Evolutionary conservation across 129 eudicot genomes (phyloP).

Genomic region (Chrysanthemum makinoi): DNA sequence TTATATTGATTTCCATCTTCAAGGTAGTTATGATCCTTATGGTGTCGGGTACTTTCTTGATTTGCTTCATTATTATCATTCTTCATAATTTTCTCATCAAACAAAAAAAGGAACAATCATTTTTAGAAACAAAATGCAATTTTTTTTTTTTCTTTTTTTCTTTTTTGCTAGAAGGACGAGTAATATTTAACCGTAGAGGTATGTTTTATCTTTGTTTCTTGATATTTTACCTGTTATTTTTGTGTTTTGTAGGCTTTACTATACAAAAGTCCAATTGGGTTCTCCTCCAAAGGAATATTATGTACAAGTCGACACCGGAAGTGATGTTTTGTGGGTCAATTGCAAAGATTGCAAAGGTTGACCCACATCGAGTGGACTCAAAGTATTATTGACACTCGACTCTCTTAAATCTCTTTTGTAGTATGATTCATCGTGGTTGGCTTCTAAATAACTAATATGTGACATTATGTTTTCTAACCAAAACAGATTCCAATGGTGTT

Average conservation of each 20-base stretch:
- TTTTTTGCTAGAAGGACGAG: background rate
- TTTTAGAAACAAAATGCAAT: background rate
- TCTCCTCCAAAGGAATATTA: conserved; percentile 72
- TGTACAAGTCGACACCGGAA: conserved; percentile 93
- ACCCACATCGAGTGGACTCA: conserved; percentile 87
- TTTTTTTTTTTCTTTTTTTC: no score
- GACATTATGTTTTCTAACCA: background rate
- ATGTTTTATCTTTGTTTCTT: background rate
- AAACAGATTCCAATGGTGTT: conserved; percentile 57
- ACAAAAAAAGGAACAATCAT: background rate
- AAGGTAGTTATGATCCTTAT: conserved; percentile 87
- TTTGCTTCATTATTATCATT: conserved; percentile 3
- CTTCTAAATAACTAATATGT: conserved; percentile 3
- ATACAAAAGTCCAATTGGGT: conserved; percentile 78
- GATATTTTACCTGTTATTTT: conserved; percentile 3
- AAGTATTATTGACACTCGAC: conserved; percentile 42
- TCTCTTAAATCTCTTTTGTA: background rate
- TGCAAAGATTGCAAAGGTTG: conserved; percentile 85
- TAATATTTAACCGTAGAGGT: no score
- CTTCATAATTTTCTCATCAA: background rate
- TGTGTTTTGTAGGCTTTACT: conserved; percentile 61
- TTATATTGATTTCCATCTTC: conserved; percentile 60
- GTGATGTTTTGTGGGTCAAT: conserved; percentile 89
- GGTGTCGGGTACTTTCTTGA: conserved; percentile 68
- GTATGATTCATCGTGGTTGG: background rate